Base-by-base conservation (phyloP, 1,284 basidiomycete species). In the Papiliotrema flavescens region DNA sequence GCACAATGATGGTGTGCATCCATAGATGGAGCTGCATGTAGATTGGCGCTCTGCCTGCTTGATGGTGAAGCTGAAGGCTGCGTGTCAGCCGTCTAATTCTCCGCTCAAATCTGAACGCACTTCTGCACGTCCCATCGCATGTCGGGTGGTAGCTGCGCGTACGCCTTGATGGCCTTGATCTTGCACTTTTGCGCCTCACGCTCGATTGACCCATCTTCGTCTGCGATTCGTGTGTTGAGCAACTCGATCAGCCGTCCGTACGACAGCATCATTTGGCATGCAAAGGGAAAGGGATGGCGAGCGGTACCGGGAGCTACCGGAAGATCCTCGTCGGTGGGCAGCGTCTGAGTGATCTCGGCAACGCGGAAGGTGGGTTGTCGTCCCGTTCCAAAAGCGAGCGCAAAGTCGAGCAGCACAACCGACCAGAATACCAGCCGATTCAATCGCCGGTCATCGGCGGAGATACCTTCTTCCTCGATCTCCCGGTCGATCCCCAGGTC, bases 121-220 rank as follows among this genome's bases (percentile, higher is more conserved):
- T 69, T 69, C n/a, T 50, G 35, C 3, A 64, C 65, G 37, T 65
- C 64, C 67, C 67, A 69, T 41, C 54, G 54, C 61, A 68, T 60
- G 36, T 66, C 62, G 24, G 41, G 19, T 13, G 66, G 67, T 2
- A 70, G 49, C 5, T 56, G 47, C 39, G 61, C 52, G 49, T 70
- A 70, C 46, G 56, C 60, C 17, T 52, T 37, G 7, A 64, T 60
- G 61, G n/a, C 44, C 49, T 24, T 46, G 35, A 41, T 50, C 24
- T n/a, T 35, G 26, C 46, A 40, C 40, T 3, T 50, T 49, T 17
- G 43, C 41, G 19, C 37, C 39, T 50, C 39, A 5, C 39, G 39
- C 46, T 47, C 52, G 26, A 23, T 51, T 46, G 22, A 41, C 15
- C 32, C 49, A 35, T 51, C 35, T 3, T 3, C 20, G 42, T 51